Evolutionary conservation across 352 stramenopile genomes (phyloP).

Genomic region (Pythium utonaiense): DNA sequence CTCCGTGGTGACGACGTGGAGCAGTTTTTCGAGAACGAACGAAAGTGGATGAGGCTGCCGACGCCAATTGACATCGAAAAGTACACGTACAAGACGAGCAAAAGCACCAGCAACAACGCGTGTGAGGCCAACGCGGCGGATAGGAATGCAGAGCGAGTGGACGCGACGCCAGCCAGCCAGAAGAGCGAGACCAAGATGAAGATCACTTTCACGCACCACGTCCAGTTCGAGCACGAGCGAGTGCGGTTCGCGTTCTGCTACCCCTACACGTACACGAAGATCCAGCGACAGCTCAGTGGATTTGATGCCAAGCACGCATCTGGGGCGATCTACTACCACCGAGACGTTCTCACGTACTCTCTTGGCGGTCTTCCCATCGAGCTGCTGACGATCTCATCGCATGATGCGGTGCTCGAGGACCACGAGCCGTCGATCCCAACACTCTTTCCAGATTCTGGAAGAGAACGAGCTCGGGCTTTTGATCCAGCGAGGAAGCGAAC

Average conservation of each 20-base stretch:
- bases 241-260: slow-evolving; percentile 73
- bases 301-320: slow-evolving; percentile 29
- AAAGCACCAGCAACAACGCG: not conserved
- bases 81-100: slow-evolving; percentile 11
- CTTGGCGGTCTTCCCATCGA: slow-evolving; percentile 60
- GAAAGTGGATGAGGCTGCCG: slow-evolving; percentile 33
- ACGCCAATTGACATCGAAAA: slow-evolving; percentile 41
- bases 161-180: not conserved
- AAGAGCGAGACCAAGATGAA: slow-evolving; percentile 42
- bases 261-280: slow-evolving; percentile 60
- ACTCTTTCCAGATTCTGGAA: slow-evolving; percentile 4
- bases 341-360: slow-evolving; percentile 60
- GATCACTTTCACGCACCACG: slow-evolving; percentile 43
- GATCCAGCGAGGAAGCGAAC: slow-evolving; percentile 31
- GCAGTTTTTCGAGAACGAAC: slow-evolving; percentile 28
- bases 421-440: not conserved
- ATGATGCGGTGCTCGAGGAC: not conserved
- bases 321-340: slow-evolving; percentile 71
- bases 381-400: slow-evolving; percentile 55
- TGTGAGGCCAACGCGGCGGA: not conserved
- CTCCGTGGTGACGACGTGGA: slow-evolving; percentile 10
- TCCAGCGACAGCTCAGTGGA: slow-evolving; percentile 43
- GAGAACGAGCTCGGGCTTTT: slow-evolving; percentile 9
- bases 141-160: not conserved
- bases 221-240: slow-evolving; percentile 36